A percentile compares a stretch with the other conserved stretches of the same genome.
Conservation (phyloP, 208 protist species). For the Kentomonas sorsogonicus region DNA sequence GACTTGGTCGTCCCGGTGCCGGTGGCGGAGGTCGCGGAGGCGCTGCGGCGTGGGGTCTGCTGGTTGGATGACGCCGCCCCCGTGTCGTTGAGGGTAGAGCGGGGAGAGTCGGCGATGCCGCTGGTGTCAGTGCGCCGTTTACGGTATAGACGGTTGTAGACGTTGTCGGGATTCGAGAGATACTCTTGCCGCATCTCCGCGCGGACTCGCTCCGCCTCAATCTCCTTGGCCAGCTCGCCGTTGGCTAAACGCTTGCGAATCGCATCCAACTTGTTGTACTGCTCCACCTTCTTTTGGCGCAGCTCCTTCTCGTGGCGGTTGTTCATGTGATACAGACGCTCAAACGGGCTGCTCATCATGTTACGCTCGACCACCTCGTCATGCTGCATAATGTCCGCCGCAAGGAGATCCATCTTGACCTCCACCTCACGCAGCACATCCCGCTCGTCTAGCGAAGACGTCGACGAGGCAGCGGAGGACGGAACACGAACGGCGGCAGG, state of each 20-base stretch:
- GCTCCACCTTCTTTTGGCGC: slow-evolving; percentile 35
- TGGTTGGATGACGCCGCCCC: not conserved
- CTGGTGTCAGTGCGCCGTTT: slow-evolving; percentile 9
- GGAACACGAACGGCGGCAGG: too few species aligned
- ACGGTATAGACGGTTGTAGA: slow-evolving; percentile 72
- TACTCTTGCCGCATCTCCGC: slow-evolving; percentile 31
- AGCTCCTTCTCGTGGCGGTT: slow-evolving; percentile 72
- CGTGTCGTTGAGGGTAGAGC: too few species aligned
- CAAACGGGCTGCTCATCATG: slow-evolving; percentile 49
- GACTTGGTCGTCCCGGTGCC: not conserved
- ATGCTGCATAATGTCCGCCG: slow-evolving; percentile 27
- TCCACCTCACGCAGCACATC: slow-evolving; percentile 42
- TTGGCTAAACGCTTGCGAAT: slow-evolving; percentile 44
- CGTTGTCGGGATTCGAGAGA: slow-evolving; percentile 25
- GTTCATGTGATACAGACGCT: slow-evolving; percentile 81
- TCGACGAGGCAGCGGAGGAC: slow-evolving; percentile 2
- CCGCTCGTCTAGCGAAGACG: slow-evolving; percentile 16
- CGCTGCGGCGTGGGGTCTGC: not conserved
- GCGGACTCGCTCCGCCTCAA: slow-evolving; percentile 20
- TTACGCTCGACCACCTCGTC: slow-evolving; percentile 25
- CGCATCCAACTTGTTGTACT: slow-evolving; percentile 44
- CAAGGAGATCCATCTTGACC: slow-evolving; percentile 32
- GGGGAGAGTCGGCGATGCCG: too few species aligned
- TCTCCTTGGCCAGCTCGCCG: slow-evolving; percentile 36
- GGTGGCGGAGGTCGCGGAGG: not conserved